Base-by-base conservation (phyloP, 2,329 filamentous ascomycete species). In the Exophiala lecanii-corni region DNA sequence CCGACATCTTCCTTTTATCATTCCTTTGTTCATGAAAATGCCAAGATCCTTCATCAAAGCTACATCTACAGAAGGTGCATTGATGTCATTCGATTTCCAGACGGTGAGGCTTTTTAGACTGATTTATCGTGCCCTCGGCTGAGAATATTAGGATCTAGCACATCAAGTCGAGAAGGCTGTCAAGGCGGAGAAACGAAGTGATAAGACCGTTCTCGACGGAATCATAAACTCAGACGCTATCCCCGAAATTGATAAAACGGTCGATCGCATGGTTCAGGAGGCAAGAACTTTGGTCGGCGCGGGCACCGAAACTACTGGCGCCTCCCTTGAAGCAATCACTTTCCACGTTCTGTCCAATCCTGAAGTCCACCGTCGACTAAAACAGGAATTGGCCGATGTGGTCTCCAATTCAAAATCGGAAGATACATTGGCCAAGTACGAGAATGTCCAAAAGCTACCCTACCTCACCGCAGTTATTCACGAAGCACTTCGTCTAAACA, bases 391-490 rank as follows among this genome's bases (percentile, higher is more conserved):
- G 18, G 47, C 46, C 19, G 35, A 45, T 2, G 50, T 59, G 2
- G 43, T 38, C 54, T 60, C 59, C 54, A 2, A 51, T 35, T 10
- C 53, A 53, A 16, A 47, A 54, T 41, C 42, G 2, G 30, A 38
- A 19, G 43, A 50, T 15, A 32, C 43, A 4, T 37, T 50, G 33
- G 40, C 39, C 15, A 33, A 42, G 2, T 50, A 50, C 32, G 42
- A 33, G 21, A 48, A 38, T n/a, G 41, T 53, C 16, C 42, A 51
- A 33, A 35, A 35, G 3, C 45, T 55, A 6, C 64, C 67, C 0
- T 77, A 75, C 47, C 62, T 78, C 5, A 67, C 71, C 44, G 74
- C 74, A 0, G 68, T 71, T 2, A 66, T 77, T 19, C 67, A 68
- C 36, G 74, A 78, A 52, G 68, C 67, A 0, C 59, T 76, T 7